Evolutionary conservation across 495 filamentous ascomycete genomes (phyloP), one percentile per base, ranked within the genome.

Genomic region (Trichoderma erinaceum): DNA sequence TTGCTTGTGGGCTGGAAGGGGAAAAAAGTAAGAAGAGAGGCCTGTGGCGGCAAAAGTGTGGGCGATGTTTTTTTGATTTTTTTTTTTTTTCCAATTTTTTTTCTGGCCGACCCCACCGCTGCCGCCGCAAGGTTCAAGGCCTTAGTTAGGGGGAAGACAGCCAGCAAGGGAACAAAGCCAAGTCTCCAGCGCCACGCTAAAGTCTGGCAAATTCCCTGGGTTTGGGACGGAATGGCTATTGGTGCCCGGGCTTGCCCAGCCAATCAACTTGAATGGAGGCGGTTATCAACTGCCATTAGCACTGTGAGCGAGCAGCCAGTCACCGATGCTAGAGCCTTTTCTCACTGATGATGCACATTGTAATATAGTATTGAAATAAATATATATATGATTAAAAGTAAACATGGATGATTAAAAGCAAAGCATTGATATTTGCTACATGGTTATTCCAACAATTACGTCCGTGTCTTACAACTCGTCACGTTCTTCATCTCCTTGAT

Each of bases 41-140:
- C 35, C 72, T 74, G 75, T 73, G 75, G 68, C 69, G 69, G 71
- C 75, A 75, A 77, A 77, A 29, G 56, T 61, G 56, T 61, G 56
- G 56, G 56, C 56, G 56, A 61, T 29, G 6, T 25, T 29, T 32
- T 13, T 32, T 32, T 32, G 29, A 10, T 61, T 61, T 61, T 61
- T 61, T 61, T 25, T 13, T 25, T 61, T 18, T 11, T 11, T 61
- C 13, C 25, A 2, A 6, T 23, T 21, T 23, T 21, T 18, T 48
- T 48, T 4, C 44, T 48, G 44, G 4, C 35, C 1, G 44, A n/a
- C 44, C n/a, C 56, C 56, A 12, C 27, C 56, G n/a, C 56, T 25
- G 56, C 56, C 56, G n/a, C 56, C 16, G 56, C 56, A 61, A 61
- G 56, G 56, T 12, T 61, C n/a, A 23, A 61, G 25, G 27, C 56